Evolutionary conservation across 139 green algal genomes (phyloP), one percentile per base, ranked within the genome.

Genomic region (Closterium sp.): DNA sequence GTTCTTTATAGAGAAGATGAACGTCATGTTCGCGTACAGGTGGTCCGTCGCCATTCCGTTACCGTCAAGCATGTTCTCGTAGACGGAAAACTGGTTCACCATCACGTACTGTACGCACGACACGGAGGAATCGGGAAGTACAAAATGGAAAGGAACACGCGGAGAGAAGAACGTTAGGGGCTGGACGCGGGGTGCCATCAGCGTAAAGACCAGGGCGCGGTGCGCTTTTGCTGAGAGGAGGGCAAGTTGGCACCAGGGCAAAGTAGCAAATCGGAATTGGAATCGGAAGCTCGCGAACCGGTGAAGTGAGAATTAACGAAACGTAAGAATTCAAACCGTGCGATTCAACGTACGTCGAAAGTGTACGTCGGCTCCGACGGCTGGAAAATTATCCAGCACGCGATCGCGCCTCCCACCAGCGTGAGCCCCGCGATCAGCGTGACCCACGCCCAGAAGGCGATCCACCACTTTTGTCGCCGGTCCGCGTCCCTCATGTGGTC

Each of bases 1-100:
- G 81, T 86, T 34, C 1, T 23, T 19, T 19, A 86, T 86, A 33
- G 81, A 86, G n/a, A 32, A 86, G n/a, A 32, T 34, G 81, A 86
- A 32, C n/a, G 81, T 34, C 81, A 86, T 86, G 81, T 86, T 86
- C 3, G 30, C 30, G n/a, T 34, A 86, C 81, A 86, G 81, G 12
- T 86, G 81, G 81, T 86, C n/a, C 30, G 81, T 86, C 30, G 81
- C n/a, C 81, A 86, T 32, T 33, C 81, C 81, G 81, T 86, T 86
- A 32, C n/a, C 81, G 81, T 86, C 81, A 2, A 69, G 43, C 43
- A 69, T 69, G 43, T 69, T 16, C 43, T 69, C 12, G 43, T 69
- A 69, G 21, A 69, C 43, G 23, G 7, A 25, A 69, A 69, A 69
- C 43, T 69, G 43, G 43, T 69, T 69, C 43, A 69, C 43, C 43